Evolutionary conservation across 805 yeast species (phyloP), one percentile per base, ranked within the genome.

Genomic region (Candida ficus): DNA sequence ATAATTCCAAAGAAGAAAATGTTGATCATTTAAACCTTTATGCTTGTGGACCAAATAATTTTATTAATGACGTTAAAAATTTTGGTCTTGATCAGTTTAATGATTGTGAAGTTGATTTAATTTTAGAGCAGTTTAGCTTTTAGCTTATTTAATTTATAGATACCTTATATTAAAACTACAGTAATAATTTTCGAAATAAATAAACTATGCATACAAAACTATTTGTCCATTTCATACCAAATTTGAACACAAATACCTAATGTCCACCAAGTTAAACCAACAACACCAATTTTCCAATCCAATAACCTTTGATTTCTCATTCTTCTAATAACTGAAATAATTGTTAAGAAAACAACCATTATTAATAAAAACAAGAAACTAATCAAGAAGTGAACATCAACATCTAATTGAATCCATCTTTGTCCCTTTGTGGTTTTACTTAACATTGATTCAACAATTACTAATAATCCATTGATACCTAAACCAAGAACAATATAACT

Each of bases 401-500:
- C 38, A 5, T 41, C 44, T 5, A 56, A 25, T 16, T 37, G 28
- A 38, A 51, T 40, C 27, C 35, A 27, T 14, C 34, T 5, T 23
- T 22, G 5, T 33, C 42, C n/a, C n/a, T 20, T n/a, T n/a, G n/a
- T n/a, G n/a, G n/a, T n/a, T n/a, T n/a, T n/a, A n/a, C 17, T 22
- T 19, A n/a, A 49, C 10, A 23, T 8, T 10, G 17, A n/a, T 33
- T 41, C 16, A 6, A 22, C 22, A 14, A 41, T 35, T 7, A 73
- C 62, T 1, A 79, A 44, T 26, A 86, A 45, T 0, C 91, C 89
- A 49, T 85, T 83, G 5, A 82, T 53, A 0, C 97, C 96, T 44
- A 91, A 64, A 0, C 97, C 95, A 29, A 90, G 68, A 10, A 93
- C 64, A 32, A 83, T 66, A 39, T 89, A 83, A 31, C 93, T 59